A percentile compares a stretch with the other conserved stretches of the same genome.
These are phyloP conservation scores for Leucocoprinus birnbaumii DNA, from an alignment of 768 basidiomycete genomes.

Conservation along the genomic window DNA sequence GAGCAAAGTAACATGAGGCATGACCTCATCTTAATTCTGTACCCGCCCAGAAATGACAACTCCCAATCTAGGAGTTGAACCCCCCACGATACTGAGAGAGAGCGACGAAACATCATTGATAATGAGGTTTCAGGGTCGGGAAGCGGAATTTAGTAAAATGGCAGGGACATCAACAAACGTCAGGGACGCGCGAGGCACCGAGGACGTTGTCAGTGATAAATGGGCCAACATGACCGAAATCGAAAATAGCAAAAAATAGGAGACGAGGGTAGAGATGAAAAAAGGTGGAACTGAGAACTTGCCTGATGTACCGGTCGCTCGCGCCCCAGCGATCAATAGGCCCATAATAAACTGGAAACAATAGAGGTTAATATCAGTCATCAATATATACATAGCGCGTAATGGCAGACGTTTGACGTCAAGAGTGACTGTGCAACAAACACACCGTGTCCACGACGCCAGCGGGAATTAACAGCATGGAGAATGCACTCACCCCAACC, in stretches of 20 bases:
- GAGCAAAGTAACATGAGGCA: no score
- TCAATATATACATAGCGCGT: background rate
- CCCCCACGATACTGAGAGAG: no score
- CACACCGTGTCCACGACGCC: background rate
- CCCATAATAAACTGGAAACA: conserved; percentile 74
- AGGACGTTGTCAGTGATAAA: background rate
- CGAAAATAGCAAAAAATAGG: no score
- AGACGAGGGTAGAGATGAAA: conserved; percentile 9
- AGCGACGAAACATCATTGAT: no score
- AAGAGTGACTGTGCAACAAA: background rate
- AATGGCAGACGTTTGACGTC: conserved; percentile 4
- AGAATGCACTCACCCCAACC: conserved; percentile 53
- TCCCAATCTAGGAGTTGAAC: no score
- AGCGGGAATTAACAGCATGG: conserved; percentile 1
- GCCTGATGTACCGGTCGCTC: conserved; percentile 77
- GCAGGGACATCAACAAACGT: background rate
- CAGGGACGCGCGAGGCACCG: background rate
- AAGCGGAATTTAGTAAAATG: no score
- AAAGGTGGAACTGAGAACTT: conserved; percentile 18
- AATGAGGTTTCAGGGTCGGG: no score
- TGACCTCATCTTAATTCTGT: no score
- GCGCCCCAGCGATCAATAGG: conserved; percentile 74
- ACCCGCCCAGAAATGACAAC: no score
- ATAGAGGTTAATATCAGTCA: conserved; percentile 14
- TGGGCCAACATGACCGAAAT: no score